Percentiles rank a stretch among this genome's conserved stretches.
Conservation (phyloP, 2,329 filamentous ascomycete species). For the Lachnellula arida region DNA sequence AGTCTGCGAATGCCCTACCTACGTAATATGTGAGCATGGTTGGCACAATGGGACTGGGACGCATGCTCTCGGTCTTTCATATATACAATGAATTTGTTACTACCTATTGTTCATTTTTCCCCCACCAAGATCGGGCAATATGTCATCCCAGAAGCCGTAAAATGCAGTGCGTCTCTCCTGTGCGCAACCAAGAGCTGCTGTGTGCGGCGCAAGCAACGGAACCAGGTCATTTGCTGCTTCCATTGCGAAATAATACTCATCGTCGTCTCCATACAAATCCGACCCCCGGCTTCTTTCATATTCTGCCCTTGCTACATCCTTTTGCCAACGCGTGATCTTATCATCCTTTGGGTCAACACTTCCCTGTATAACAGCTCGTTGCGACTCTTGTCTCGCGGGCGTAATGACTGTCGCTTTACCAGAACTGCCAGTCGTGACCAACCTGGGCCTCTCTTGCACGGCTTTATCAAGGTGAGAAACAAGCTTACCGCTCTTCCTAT, state of each 20-base stretch:
- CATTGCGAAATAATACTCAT: background rate
- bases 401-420: background rate
- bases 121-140: background rate
- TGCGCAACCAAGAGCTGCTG: background rate
- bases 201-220: background rate
- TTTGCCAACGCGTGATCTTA: background rate
- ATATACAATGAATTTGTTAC: background rate
- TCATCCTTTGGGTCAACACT: background rate
- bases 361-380: background rate
- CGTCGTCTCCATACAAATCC: background rate
- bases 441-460: background rate
- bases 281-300: conserved; percentile 4
- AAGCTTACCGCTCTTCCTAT: background rate
- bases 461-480: background rate
- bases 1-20: no score
- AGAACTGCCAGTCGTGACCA: background rate
- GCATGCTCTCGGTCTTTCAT: no score
- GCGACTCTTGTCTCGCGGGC: background rate
- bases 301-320: background rate
- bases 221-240: background rate
- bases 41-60: no score
- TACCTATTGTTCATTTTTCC: background rate
- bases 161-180: conserved; percentile 1
- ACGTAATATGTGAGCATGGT: no score
- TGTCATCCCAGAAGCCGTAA: conserved; percentile 6